These are phyloP conservation scores for Suillus americanus DNA, from an alignment of 768 basidiomycete species.

Conservation along the genomic window DNA sequence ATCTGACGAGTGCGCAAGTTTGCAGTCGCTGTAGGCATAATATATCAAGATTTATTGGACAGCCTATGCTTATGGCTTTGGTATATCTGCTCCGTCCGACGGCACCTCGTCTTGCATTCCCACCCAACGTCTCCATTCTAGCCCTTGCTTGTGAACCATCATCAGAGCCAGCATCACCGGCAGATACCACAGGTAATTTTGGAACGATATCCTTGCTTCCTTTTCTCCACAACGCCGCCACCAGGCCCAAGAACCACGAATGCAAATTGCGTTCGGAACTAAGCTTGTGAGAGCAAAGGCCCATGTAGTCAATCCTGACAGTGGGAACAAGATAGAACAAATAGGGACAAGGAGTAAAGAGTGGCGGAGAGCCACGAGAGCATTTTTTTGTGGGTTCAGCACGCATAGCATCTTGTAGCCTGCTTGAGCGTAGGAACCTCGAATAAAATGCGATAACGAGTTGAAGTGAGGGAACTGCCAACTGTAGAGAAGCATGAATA, in stretches of 20 bases:
- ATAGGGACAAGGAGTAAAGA: slow-evolving; percentile 73
- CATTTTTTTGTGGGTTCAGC: slow-evolving; percentile 73
- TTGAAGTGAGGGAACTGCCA: slow-evolving; percentile 99
- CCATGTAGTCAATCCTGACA: slow-evolving; percentile 95
- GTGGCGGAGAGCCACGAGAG: slow-evolving; percentile 84
- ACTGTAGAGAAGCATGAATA: slow-evolving; percentile 85
- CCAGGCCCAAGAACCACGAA: slow-evolving; percentile 70
- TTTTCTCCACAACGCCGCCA: slow-evolving; percentile 73
- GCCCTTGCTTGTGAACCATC: slow-evolving; percentile 92
- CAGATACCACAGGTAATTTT: slow-evolving; percentile 85
- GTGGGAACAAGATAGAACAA: slow-evolving; percentile 76
- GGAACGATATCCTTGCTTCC: slow-evolving; percentile 75
- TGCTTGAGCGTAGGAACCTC: slow-evolving; percentile 87
- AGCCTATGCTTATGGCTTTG: not conserved
- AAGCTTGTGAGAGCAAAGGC: slow-evolving; percentile 77
- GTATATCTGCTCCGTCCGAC: not conserved
- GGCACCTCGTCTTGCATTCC: slow-evolving; percentile 23
- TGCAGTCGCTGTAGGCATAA: not conserved
- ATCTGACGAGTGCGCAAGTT: not conserved
- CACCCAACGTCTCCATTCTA: slow-evolving; percentile 73
- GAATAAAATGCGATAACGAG: slow-evolving; percentile 81
- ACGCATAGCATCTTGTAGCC: slow-evolving; percentile 94
- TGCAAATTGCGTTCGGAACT: slow-evolving; percentile 71
- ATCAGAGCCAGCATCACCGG: slow-evolving; percentile 87
- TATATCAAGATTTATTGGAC: not conserved